Evolutionary conservation across 2,329 filamentous ascomycete species (phyloP).

Genomic region (Verticillium nubilum): DNA sequence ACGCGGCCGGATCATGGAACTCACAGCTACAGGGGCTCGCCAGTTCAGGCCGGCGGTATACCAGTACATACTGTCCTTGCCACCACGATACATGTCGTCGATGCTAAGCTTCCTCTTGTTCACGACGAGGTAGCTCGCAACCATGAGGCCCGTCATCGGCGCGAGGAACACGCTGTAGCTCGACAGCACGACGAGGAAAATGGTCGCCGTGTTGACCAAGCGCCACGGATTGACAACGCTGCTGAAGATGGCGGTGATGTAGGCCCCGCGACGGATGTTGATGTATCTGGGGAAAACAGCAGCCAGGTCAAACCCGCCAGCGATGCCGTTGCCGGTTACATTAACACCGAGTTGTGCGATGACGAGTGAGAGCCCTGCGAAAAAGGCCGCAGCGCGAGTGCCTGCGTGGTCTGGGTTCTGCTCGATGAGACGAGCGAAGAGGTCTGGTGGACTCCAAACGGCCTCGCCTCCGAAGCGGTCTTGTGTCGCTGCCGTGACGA

Average conservation of each 20-base stretch:
- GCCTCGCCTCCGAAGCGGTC: conserved; percentile 25
- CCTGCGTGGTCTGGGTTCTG: conserved; percentile 21
- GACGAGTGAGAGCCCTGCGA: conserved; percentile 27
- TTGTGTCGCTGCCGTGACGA: conserved; percentile 33
- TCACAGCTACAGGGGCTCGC: conserved; percentile 31
- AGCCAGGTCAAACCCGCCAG: conserved; percentile 32
- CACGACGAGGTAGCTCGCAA: conserved; percentile 27
- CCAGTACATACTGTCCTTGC: conserved; percentile 30
- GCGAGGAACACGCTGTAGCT: conserved; percentile 31
- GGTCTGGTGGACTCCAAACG: conserved; percentile 30
- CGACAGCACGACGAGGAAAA: conserved; percentile 28
- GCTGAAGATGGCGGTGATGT: conserved; percentile 28
- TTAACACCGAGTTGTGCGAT: conserved; percentile 32
- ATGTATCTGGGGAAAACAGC: conserved; percentile 29
- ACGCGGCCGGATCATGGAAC: conserved; percentile 11
- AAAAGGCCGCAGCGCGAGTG: conserved; percentile 30
- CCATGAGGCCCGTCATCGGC: conserved; percentile 34
- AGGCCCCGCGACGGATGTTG: conserved; percentile 32
- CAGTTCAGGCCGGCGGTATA: conserved; percentile 33
- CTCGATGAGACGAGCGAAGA: conserved; percentile 25
- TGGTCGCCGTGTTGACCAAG: conserved; percentile 28
- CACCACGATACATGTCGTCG: conserved; percentile 26
- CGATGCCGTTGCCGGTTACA: conserved; percentile 28
- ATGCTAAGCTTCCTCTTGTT: conserved; percentile 27
- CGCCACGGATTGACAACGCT: conserved; percentile 31